These are phyloP conservation scores for Pichia sp. DNA, from an alignment of 1,139 yeast species.

Conservation along the genomic window DNA sequence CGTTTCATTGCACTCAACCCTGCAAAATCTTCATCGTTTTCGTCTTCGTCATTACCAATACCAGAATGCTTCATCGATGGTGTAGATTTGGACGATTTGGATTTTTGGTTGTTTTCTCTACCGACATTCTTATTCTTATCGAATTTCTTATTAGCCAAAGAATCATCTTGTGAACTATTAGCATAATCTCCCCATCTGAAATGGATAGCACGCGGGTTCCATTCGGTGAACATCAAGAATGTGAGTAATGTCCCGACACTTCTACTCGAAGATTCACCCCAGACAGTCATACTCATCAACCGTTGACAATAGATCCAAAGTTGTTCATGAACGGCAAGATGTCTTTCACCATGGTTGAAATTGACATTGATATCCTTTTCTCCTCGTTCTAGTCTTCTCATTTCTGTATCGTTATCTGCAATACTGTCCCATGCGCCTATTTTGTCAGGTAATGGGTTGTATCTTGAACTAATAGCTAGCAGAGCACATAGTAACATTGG, in stretches of 20 bases:
- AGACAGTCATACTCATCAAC: conserved; percentile 80
- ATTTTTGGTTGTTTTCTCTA: background rate
- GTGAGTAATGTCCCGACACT: conserved; percentile 86
- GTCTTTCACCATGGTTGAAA: conserved; percentile 23
- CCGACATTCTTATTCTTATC: conserved; percentile 16
- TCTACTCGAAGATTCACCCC: conserved; percentile 93
- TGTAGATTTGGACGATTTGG: no score
- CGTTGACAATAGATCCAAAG: conserved; percentile 84
- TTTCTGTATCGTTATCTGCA: conserved; percentile 28
- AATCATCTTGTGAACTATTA: conserved; percentile 43
- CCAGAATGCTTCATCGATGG: no score
- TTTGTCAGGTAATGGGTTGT: conserved; percentile 51
- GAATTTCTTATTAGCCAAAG: conserved; percentile 13
- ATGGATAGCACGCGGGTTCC: conserved; percentile 95
- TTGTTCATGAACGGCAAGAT: conserved; percentile 69
- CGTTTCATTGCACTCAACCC: conserved; percentile 86
- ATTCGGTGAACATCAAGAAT: conserved; percentile 83
- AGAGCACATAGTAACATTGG: conserved; percentile 82
- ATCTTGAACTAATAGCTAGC: conserved; percentile 75
- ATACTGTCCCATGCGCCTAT: conserved; percentile 20
- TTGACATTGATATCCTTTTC: conserved; percentile 11
- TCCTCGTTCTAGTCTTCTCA: conserved; percentile 10
- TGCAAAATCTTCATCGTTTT: conserved; percentile 50
- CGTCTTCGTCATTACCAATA: conserved; percentile 1
- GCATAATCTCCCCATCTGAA: conserved; percentile 90